phyloP scores from a whole-genome alignment of 345 rosid species.

The Crucihimalaya himalaica region DNA sequence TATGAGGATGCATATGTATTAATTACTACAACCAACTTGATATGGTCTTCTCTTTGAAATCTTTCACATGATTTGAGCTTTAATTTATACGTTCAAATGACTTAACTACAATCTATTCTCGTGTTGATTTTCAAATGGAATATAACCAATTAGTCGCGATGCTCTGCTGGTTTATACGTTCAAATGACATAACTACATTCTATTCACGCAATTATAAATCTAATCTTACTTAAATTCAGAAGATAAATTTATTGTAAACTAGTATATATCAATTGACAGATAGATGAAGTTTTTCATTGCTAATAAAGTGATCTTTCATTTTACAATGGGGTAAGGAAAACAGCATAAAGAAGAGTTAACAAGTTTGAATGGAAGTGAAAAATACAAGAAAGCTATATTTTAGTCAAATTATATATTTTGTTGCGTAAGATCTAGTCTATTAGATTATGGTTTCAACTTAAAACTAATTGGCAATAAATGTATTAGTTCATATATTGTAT shows the following conservation, averaged over 20 bases:
- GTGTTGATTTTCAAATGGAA: constrained; percentile 14
- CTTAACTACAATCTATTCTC: not conserved
- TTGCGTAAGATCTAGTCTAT: too few species aligned
- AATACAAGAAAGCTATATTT: too few species aligned
- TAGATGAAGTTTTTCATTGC: not conserved
- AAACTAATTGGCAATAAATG: too few species aligned
- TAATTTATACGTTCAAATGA: not conserved
- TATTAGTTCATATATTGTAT: too few species aligned
- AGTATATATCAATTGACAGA: not conserved
- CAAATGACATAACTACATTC: too few species aligned
- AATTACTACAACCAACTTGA: constrained; percentile 21
- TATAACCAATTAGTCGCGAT: not conserved
- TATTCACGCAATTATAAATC: not conserved
- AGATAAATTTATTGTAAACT: not conserved
- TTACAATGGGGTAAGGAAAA: not conserved
- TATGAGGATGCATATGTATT: constrained; percentile 5
- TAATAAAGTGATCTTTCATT: too few species aligned
- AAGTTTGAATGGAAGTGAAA: not conserved
- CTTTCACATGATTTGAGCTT: constrained; percentile 30
- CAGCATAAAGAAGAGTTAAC: not conserved
- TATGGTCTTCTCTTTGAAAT: constrained; percentile 23
- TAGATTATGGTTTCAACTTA: too few species aligned
- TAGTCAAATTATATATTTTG: too few species aligned
- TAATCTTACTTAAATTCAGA: not conserved
- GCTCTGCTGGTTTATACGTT: constrained; percentile 20